Conservation (phyloP, 208 protist species). For the Leishmania mexicana region DNA sequence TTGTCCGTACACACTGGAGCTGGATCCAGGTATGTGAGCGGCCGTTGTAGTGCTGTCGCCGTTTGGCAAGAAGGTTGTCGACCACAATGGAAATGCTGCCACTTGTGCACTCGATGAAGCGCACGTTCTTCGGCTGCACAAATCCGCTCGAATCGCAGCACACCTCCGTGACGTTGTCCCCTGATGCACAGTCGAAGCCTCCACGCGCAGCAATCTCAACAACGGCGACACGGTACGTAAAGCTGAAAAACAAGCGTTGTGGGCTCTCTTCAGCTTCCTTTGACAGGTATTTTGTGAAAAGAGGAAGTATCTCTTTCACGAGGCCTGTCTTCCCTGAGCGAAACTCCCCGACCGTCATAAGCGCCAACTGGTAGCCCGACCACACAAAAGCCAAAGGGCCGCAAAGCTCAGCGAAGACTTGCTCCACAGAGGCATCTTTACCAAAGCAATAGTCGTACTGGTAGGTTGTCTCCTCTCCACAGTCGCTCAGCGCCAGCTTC, state of each 20-base stretch:
- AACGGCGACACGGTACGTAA: conserved; percentile 39
- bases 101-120: conserved; percentile 39
- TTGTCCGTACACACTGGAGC: conserved; percentile 44
- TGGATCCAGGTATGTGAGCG: conserved; percentile 62
- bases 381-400: conserved; percentile 26
- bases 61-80: conserved; percentile 26
- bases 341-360: conserved; percentile 39
- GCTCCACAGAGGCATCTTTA: conserved; percentile 18
- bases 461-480: conserved; percentile 27
- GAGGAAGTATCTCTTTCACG: conserved; percentile 36
- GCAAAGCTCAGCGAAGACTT: conserved; percentile 45
- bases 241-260: conserved; percentile 21
- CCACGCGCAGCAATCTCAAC: conserved; percentile 39
- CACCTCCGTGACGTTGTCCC: conserved; percentile 17
- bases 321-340: conserved; percentile 42
- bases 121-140: conserved; percentile 26
- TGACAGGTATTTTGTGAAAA: conserved; percentile 33
- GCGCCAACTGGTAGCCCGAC: conserved; percentile 41
- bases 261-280: background rate
- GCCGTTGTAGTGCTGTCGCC: conserved; percentile 34
- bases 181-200: conserved; percentile 36
- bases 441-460: conserved; percentile 52
- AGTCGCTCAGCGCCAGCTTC: conserved; percentile 46
- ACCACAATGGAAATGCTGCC: conserved; percentile 29
- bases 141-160: conserved; percentile 37